Evolutionary conservation across 1,284 basidiomycete genomes (phyloP).

Genomic region (Moesziomyces globuligerus): DNA sequence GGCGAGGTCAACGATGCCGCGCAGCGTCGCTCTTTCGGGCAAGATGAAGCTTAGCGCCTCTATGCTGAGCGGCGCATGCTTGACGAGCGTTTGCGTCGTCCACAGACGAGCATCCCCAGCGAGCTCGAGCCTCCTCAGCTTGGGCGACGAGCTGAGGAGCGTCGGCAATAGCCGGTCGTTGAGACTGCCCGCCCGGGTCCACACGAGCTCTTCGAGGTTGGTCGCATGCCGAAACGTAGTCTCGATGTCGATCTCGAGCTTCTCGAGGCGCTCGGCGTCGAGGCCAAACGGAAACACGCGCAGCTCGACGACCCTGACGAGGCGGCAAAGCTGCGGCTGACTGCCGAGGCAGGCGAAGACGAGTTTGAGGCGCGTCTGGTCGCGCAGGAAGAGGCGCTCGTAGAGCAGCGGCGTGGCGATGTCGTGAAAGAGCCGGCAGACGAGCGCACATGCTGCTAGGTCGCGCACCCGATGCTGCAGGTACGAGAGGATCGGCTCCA

Average conservation of each 20-base stretch:
- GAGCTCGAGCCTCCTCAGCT: slow-evolving; percentile 52
- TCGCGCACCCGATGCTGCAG: slow-evolving; percentile 52
- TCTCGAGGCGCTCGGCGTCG: slow-evolving; percentile 57
- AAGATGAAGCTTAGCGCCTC: slow-evolving; percentile 39
- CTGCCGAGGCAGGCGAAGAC: slow-evolving; percentile 53
- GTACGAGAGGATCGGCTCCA: slow-evolving; percentile 46
- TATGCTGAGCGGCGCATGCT: slow-evolving; percentile 28
- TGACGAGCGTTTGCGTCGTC: slow-evolving; percentile 45
- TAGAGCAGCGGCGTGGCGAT: slow-evolving; percentile 58
- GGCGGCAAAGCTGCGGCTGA: slow-evolving; percentile 39
- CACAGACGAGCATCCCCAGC: slow-evolving; percentile 58
- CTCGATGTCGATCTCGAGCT: slow-evolving; percentile 53
- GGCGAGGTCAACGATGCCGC: slow-evolving; percentile 37
- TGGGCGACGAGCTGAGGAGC: slow-evolving; percentile 28
- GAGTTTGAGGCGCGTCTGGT: slow-evolving; percentile 54
- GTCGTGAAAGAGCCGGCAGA: slow-evolving; percentile 34
- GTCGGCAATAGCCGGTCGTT: slow-evolving; percentile 54
- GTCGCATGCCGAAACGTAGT: slow-evolving; percentile 32
- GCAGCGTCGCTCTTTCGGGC: slow-evolving; percentile 35
- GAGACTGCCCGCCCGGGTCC: slow-evolving; percentile 64
- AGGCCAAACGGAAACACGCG: slow-evolving; percentile 63
- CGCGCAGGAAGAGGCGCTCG: slow-evolving; percentile 59
- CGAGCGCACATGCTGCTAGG: slow-evolving; percentile 52
- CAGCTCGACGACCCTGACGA: slow-evolving; percentile 55
- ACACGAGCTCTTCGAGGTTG: slow-evolving; percentile 52